phyloP scores from a whole-genome alignment of 345 rosid species.

The Populus simonii region DNA sequence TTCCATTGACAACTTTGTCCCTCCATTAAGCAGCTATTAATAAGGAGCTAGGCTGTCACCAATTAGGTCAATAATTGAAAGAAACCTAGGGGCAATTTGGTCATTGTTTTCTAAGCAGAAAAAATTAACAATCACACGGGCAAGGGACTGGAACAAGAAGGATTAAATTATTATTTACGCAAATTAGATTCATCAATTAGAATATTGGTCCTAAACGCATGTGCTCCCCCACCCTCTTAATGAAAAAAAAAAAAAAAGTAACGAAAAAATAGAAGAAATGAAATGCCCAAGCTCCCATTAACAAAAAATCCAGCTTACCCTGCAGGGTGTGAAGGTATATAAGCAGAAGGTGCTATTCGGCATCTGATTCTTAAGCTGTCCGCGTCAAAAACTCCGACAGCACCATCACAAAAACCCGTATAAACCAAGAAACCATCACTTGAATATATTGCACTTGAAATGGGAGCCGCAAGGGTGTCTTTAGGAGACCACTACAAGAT shows the following conservation, averaged over 20 bases:
- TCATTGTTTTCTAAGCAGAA: no score
- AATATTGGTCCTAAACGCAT: background rate
- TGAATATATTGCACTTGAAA: conserved; percentile 53
- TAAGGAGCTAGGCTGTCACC: no score
- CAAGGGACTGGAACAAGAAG: no score
- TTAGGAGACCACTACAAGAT: conserved; percentile 48
- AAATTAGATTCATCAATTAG: background rate
- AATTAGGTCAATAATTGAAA: no score
- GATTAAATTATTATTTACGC: no score
- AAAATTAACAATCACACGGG: no score
- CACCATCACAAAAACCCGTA: conserved; percentile 48
- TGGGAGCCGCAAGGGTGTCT: conserved; percentile 43
- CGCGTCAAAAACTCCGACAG: conserved; percentile 53
- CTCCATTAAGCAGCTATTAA: no score
- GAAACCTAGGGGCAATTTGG: no score
- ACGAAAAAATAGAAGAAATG: background rate
- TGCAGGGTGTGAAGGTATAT: conserved; percentile 27
- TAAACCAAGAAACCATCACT: conserved; percentile 44
- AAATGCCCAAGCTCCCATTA: background rate
- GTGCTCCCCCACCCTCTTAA: no score
- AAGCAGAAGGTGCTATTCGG: conserved; percentile 50
- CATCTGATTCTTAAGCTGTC: conserved; percentile 45
- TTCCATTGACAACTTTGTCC: no score
- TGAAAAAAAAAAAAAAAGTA: background rate
- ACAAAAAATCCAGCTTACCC: conserved; percentile 19